phyloP scores from a whole-genome alignment of 139 green algal species.

The Picochlorum sp. region DNA sequence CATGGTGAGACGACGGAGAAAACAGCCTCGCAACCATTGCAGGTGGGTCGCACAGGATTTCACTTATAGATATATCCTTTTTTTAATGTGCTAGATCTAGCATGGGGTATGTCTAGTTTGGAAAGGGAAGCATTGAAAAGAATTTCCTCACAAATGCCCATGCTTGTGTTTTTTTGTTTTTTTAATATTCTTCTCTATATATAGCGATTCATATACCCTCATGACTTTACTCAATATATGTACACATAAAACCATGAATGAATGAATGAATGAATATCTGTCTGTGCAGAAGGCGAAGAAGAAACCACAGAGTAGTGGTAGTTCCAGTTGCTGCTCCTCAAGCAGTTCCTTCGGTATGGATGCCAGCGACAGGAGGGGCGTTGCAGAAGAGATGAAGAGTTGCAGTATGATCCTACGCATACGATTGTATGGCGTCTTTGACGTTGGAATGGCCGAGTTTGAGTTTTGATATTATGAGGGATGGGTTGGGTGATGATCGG shows the following conservation, averaged over 20 bases:
- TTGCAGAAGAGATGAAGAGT: conserved; percentile 80
- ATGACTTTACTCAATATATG: too few species aligned
- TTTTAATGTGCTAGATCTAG: neutral
- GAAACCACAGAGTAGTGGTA: too few species aligned
- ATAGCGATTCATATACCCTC: too few species aligned
- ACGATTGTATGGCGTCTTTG: conserved; percentile 87
- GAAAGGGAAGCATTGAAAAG: too few species aligned
- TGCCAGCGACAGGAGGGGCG: conserved; percentile 45
- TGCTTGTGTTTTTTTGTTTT: too few species aligned
- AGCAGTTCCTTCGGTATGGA: conserved; percentile 61
- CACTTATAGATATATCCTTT: too few species aligned
- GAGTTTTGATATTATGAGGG: conserved; percentile 84
- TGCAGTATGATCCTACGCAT: conserved; percentile 94
- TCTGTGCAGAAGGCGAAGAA: too few species aligned
- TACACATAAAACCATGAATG: too few species aligned
- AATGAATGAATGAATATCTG: neutral
- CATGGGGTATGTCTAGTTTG: neutral
- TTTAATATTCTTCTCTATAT: too few species aligned
- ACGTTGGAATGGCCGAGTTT: conserved; percentile 90
- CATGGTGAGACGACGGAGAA: too few species aligned
- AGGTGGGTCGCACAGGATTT: neutral
- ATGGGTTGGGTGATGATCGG: conserved; percentile 50
- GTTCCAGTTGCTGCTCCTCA: neutral
- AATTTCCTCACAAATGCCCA: too few species aligned
- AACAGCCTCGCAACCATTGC: too few species aligned